Base-by-base conservation (phyloP, 2,329 filamentous ascomycete species). In the Fusarium continuum region DNA sequence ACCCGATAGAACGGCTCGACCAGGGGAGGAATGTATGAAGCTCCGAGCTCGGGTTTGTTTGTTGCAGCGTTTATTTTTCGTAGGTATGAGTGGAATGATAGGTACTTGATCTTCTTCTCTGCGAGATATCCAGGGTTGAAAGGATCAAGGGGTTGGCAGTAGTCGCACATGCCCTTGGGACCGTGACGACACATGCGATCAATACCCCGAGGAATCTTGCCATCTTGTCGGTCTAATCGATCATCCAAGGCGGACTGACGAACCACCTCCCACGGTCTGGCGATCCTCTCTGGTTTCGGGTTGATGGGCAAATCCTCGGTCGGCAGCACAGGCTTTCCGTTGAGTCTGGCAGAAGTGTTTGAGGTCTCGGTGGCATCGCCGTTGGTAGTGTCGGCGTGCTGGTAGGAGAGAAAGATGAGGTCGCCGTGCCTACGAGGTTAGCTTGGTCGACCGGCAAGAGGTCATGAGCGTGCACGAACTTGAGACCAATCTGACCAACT, bases 51-150 rank as follows among this genome's bases (percentile, higher is more conserved):
- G 26, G 94, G 91, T 75, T 96, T 97, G 79, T 99, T 99, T 64
- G 96, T 98, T 13, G 92, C 91, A 13, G 93, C 89, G 78, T 99
- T 99, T 77, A 97, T 89, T 76, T 99, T 99, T 66, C 93, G 88
- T 39, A 99, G 83, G 75, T 98, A 89, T 5, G 93, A 91, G 77
- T 99, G 95, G 79, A 98, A 97, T 1, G 95, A 98, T 23, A 95
- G 83, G 77, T 99, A 96, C 77, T 99, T 99, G 84, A 99, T 97
- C 83, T 97, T 97, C 83, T 94, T 96, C 70, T 99, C 94, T 25
- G 87, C 86, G 16, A 99, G 84, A 71, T 97, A 97, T 52, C 88
- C 88, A n/a, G 90, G 77, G 72, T 96, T 89, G 77, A 96, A 99
- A 1, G 95, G 95, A 73, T 99, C 95, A 45, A 98, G 80, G 0